Conservation (phyloP, 192 early-diverging fungal genomes). For the Neocallimastix lanati region DNA sequence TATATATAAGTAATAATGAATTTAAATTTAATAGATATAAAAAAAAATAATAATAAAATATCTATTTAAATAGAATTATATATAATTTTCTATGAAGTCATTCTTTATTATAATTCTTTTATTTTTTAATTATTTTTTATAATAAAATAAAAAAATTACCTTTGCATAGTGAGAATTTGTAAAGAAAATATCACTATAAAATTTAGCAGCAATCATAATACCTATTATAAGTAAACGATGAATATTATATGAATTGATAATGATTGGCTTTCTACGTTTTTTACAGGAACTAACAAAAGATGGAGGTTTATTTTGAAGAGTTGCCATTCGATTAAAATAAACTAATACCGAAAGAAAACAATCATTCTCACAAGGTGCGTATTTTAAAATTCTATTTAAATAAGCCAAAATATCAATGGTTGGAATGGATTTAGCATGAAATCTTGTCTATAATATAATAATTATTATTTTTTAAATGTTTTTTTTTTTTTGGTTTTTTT, state of each 20-base stretch:
- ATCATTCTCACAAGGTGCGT: conserved; percentile 83
- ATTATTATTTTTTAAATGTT: too few relatives aligned
- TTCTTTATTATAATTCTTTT: background rate
- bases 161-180: conserved; percentile 79
- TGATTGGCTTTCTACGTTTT: conserved; percentile 16
- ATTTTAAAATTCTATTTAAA: conserved; percentile 71
- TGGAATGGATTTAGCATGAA: conserved; percentile 79
- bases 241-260: conserved; percentile 44
- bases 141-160: background rate
- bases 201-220: conserved; percentile 79
- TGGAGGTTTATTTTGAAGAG: conserved; percentile 8
- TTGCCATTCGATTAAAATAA: conserved; percentile 76
- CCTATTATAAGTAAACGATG: conserved; percentile 81
- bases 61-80: too few relatives aligned
- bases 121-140: too few relatives aligned
- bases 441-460: conserved; percentile 35
- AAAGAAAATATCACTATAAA: conserved; percentile 83
- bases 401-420: conserved; percentile 77
- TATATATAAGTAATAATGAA: too few relatives aligned
- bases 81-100: too few relatives aligned
- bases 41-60: too few relatives aligned
- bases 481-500: too few relatives aligned
- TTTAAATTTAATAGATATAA: too few relatives aligned
- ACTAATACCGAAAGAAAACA: conserved; percentile 73
- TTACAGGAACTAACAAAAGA: conserved; percentile 13